A percentile compares a stretch with the other conserved stretches of the same genome.
Evolutionary conservation across 352 stramenopile species (phyloP).

Genomic region (Blastocystis sp.): DNA sequence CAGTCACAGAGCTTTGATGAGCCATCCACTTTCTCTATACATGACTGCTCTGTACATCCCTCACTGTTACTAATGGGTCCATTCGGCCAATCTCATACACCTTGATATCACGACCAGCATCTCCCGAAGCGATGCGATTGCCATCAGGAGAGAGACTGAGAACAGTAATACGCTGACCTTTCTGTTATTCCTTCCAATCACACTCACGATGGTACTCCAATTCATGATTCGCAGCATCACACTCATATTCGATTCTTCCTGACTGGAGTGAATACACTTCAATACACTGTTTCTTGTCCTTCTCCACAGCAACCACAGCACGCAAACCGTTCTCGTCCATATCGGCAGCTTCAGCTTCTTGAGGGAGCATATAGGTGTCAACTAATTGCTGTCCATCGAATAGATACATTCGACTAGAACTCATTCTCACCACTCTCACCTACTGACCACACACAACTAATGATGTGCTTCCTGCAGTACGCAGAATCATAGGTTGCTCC

Average conservation of each 20-base stretch:
- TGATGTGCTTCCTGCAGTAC: conserved; percentile 79
- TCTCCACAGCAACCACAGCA: conserved; percentile 36
- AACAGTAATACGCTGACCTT: conserved; percentile 73
- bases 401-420: conserved; percentile 74
- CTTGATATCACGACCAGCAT: conserved; percentile 83
- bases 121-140: conserved; percentile 78
- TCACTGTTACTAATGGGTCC: conserved; percentile 71
- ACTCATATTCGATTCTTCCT: conserved; percentile 8
- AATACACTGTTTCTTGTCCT: conserved; percentile 35
- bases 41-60: conserved; percentile 77
- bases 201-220: conserved; percentile 44
- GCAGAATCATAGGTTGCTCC: conserved; percentile 72
- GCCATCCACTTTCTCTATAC: conserved; percentile 89
- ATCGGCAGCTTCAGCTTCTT: background rate
- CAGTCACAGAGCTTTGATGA: conserved; percentile 89
- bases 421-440: background rate
- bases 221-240: conserved; percentile 19
- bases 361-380: conserved; percentile 76
- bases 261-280: conserved; percentile 19
- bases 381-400: conserved; percentile 77
- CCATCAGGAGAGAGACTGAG: conserved; percentile 82
- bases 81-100: conserved; percentile 73
- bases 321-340: conserved; percentile 33
- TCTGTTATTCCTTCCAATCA: background rate
- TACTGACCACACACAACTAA: conserved; percentile 71